Base-by-base conservation (phyloP, 2,329 filamentous ascomycete genomes). In the Colletotrichum horii region DNA sequence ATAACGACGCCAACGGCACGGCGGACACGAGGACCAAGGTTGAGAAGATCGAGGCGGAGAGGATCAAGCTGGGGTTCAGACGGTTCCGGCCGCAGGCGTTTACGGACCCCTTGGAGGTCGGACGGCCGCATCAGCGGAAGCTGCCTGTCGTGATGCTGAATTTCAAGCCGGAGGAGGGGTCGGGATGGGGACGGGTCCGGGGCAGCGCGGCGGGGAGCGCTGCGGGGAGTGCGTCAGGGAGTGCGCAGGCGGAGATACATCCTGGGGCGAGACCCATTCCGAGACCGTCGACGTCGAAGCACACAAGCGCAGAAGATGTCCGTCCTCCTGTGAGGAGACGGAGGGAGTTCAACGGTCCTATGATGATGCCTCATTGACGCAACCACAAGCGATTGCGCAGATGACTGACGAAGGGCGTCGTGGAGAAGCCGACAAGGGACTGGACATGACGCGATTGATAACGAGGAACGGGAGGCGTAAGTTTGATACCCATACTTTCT, bases 1-100 rank as follows among this genome's bases (percentile, higher is more conserved):
- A 30, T 80, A 32, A 62, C 12, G 19, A 8, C n/a, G 52, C 34
- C 24, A 62, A 62, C 15, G 56, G 36, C 16, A 93, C 95, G 85
- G 94, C 92, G 83, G 93, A 91, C 80, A 93, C 94, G 58, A 93
- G 96, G 88, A 97, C 95, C 2, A 96, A 98, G 83, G 95, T 98
- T 81, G 95, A 99, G 83, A 96, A 95, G 82, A 94, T 98, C 85
- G 93, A 94, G 70, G 96, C 96, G 19, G 34, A 75, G 55, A 55
- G 71, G 6, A 34, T 75, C 55, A 70, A 66, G 61, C 16, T 76
- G 36, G 74, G 74, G 14, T 66, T 76, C 15, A 74, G 28, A 58
- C 58, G 58, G 60, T 58, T 62, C 15, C 52, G 64, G 30, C 65
- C 70, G 8, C 74, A 69, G 34, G 48, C 26, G 22, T 76, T 69